Base-by-base conservation (phyloP, 139 green algal species). In the Eudorina sp. region DNA sequence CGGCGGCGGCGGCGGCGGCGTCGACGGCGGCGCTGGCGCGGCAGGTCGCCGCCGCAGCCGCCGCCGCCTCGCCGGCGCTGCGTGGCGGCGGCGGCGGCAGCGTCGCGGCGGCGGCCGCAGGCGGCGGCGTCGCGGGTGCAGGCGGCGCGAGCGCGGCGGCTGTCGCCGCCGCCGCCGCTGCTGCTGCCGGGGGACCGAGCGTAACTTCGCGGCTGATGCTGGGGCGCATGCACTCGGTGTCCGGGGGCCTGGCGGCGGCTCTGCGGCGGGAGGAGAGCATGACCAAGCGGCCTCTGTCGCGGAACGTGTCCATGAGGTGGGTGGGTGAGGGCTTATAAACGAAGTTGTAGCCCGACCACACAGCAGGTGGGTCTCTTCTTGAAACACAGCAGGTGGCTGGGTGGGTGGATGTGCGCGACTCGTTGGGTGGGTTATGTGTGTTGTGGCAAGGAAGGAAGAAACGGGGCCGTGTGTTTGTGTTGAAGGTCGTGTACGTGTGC, bases 261-360 rank as follows among this genome's bases (percentile, higher is more conserved):
- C 60, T 86, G 60, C 60, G 60, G 80, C n/a, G 80, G 43, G 80
- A 64, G 40, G 80, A 86, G 60, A 86, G 80, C 80, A 6, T 76
- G 29, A 38, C 78, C 27, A 1, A 55, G 40, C 41, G 80, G 36
- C 78, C 53, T 36, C 21, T 85, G 55, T 75, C 55, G 23, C 27
- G 60, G 21, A 76, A 74, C 16, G 14, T 76, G 29, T 86, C 60
- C 16, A 25, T 38, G 29, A 34, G 60, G 43, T 70, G 58, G 25
- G 53, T 41, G 73, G 1, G 23, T 1, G 29, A 1, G 45, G n/a
- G 41, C n/a, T n/a, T n/a, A n/a, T n/a, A n/a, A n/a, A n/a, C n/a
- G n/a, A n/a, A n/a, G n/a, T n/a, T n/a, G n/a, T n/a, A n/a, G n/a
- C n/a, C n/a, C n/a, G n/a, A n/a, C n/a, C n/a, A n/a, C n/a, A n/a